Base-by-base conservation (phyloP, 805 yeast species). In the Metschnikowia similis region DNA sequence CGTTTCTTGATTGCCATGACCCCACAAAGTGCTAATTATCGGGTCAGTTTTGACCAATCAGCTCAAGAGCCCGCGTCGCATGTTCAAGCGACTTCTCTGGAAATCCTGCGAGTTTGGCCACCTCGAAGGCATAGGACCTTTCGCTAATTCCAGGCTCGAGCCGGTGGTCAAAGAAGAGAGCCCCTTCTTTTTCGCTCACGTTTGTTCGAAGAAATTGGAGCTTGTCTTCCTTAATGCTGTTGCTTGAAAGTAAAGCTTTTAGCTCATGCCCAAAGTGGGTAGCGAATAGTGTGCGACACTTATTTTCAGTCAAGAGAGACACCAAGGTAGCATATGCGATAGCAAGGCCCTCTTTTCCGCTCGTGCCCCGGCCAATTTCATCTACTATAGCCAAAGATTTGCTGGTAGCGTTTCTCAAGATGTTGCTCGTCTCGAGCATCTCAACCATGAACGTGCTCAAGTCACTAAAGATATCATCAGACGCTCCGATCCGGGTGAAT, bases 211-310 rank as follows among this genome's bases (percentile, higher is more conserved):
- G 61, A 47, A 64, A 73, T 31, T 66, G 56, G 4, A 72, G 50
- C 35, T 61, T 61, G 4, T 51, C 53, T 35, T 59, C 60, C 58
- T 54, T 62, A 47, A 71, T 54, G 0, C 63, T 59, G n/a, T 63
- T 64, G 39, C 66, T 63, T 0, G 49, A 53, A 26, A 73, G 56
- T 16, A 85, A 59, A 0, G 61, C 53, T n/a, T 75, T 61, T 13
- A 73, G 54, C 46, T 73, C 78, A 21, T 52, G 59, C 1, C 76
- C 78, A 66, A 83, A 90, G 71, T 90, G 97, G 0, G 97, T 90
- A 1, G 97, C 96, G 73, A 90, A 90, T n/a, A 90, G 68, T 0
- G 91, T 76, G 27, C 92, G 75, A 58, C 94, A 84, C 56, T 78
- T 72, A 55, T 84, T 87, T 4, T 64, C 63, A 17, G 69, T 64